A percentile compares a stretch with the other conserved stretches of the same genome.
Conservation (phyloP, 257 asterid species). For the Rubia yunnanensis region DNA sequence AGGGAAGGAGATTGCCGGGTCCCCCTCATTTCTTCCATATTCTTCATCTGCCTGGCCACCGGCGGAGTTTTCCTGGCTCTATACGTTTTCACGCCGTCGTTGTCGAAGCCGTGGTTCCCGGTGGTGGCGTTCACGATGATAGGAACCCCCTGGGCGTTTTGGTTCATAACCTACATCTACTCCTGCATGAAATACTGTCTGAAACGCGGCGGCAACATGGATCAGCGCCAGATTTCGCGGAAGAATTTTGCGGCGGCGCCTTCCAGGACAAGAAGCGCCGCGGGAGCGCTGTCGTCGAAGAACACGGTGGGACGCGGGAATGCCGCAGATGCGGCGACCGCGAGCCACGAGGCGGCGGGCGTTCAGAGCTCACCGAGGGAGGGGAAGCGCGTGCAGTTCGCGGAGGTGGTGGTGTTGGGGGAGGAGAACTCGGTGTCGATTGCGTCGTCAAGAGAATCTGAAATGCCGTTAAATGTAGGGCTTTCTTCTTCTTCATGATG, state of each 20-base stretch:
- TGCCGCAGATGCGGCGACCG: not conserved
- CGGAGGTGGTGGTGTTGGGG: conserved; percentile 7
- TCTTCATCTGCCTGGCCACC: conserved; percentile 18
- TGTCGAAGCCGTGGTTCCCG: conserved; percentile 29
- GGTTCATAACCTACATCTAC: conserved; percentile 28
- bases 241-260: conserved; percentile 5
- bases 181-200: conserved; percentile 18
- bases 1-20: conserved; percentile 29
- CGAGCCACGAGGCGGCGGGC: not conserved
- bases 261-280: not conserved
- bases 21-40: conserved; percentile 25
- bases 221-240: conserved; percentile 11
- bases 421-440: conserved; percentile 6
- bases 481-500: conserved; percentile 11
- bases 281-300: not conserved
- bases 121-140: conserved; percentile 23
- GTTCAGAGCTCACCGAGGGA: conserved; percentile 3
- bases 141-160: conserved; percentile 29
- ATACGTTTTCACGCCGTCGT: conserved; percentile 18
- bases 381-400: conserved; percentile 9
- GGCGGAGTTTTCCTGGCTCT: conserved; percentile 34
- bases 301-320: conserved; percentile 6
- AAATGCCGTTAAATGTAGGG: conserved; percentile 21
- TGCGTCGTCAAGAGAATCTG: conserved; percentile 21
- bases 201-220: too few relatives aligned